Conservation (phyloP, 177 flowering plant genomes). For the Tripterygium wilfordii region DNA sequence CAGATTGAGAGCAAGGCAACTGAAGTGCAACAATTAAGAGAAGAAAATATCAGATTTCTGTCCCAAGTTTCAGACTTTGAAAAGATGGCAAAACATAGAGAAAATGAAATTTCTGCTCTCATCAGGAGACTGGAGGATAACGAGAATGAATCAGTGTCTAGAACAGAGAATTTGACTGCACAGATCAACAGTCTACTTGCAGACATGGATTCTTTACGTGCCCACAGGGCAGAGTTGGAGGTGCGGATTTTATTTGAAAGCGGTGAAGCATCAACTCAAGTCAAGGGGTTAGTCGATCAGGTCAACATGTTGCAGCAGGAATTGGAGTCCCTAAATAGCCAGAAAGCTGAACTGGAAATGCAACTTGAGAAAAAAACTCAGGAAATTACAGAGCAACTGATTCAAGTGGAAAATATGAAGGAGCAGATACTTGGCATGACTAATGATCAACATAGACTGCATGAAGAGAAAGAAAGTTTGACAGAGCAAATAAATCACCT, state of each 20-base stretch:
- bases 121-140: conserved; percentile 29
- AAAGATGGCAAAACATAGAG: conserved; percentile 23
- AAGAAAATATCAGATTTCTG: conserved; percentile 22
- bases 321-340: conserved; percentile 21
- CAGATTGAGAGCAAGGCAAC: conserved; percentile 22
- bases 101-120: conserved; percentile 26
- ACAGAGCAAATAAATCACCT: conserved; percentile 11
- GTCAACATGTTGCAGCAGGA: conserved; percentile 24
- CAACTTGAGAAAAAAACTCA: conserved; percentile 17
- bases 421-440: conserved; percentile 27
- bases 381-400: conserved; percentile 29
- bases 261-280: conserved; percentile 27
- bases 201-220: conserved; percentile 24
- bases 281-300: conserved; percentile 24
- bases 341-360: conserved; percentile 23
- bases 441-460: conserved; percentile 20
- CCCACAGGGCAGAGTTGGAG: conserved; percentile 33
- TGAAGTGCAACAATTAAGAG: conserved; percentile 26
- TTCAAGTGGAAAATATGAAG: conserved; percentile 28
- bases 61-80: conserved; percentile 26
- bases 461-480: conserved; percentile 23
- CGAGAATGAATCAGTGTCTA: conserved; percentile 25
- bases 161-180: conserved; percentile 23
- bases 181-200: conserved; percentile 23
- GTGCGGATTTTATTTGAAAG: conserved; percentile 18